Evolutionary conservation across 169 alveolate species (phyloP), one percentile per base, ranked within the genome.

Genomic region (Plasmodium gallinaceum): DNA sequence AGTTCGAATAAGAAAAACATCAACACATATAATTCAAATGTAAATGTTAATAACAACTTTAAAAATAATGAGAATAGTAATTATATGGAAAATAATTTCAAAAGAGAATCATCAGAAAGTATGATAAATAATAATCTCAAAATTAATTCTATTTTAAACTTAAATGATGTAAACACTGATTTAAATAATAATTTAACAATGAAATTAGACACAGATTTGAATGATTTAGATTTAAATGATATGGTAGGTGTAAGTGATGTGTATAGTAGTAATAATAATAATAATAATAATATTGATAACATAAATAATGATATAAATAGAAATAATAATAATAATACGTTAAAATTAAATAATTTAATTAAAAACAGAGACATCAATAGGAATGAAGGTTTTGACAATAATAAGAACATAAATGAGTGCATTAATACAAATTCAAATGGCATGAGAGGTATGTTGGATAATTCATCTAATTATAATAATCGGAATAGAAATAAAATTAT

Each of bases 41-140:
- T 62, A 20, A 64, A 65, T 61, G 46, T 4, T 60, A 42, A 58
- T 32, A 64, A 32, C 22, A 80, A 18, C 66, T 66, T 37, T 14
- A 80, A 37, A 3, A 72, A 71, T 12, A 60, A 24, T 37, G 80
- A 69, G 7, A 66, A 52, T 68, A 46, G 8, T 6, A 54, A 2
- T n/a, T 46, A 61, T 18, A 16, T n/a, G 54, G 72, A 65, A 22
- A 62, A 68, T 24, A 68, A 54, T 62, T 52, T 54, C 46, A 80
- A 80, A 71, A 68, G 90, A 22, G 83, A 68, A 80, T 26, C 54
- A 24, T 66, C 76, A 20, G 90, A 80, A 12, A 62, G 68, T 68
- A 22, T 65, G 9, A 20, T 58, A 51, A 80, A 69, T 54, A 54
- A 54, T 54, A 54, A n/a, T 54, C 16, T 16, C 14, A 54, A 14